Base-by-base conservation (phyloP, 306 rosid genomes). In the Astragalus membranaceus region DNA sequence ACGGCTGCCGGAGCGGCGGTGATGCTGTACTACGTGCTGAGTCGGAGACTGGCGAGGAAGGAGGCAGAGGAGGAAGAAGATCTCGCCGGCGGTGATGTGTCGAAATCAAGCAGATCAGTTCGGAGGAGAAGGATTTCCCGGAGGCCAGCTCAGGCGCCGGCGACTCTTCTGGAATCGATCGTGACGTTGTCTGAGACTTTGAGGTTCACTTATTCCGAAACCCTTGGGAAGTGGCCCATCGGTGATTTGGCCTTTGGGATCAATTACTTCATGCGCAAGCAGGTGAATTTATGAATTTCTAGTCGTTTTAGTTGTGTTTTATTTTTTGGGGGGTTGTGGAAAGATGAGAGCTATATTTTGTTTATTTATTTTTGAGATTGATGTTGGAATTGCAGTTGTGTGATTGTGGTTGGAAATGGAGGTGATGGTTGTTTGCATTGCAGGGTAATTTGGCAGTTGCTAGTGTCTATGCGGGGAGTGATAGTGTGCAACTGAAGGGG, bases 201-300 rank as follows among this genome's bases (percentile, higher is more conserved):
- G 56, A 81, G 99, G 78, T 94, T 85, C 48, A 94, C 96, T 3
- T 91, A 94, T 65, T 79, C 99, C 0, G 97, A 94, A 70, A 94
- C 99, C 7, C 75, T 94, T 16, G 97, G 97, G 0, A 94, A 90
- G 67, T 94, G 99, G 99, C 97, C 97, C 58, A 94, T 94, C 72
- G 97, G 99, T 32, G 99, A 94, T 77, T 85, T 94, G 88, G 99
- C 99, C 41, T 94, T 94, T 39, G 99, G 99, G 17, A 91, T 94
- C 78, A 94, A 94, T 69, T 94, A 88, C 79, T 84, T 88, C 64
- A 91, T 94, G 84, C 86, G 95, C 64, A 83, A 92, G 83, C 99
- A 94, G 99, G 99, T 78, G 15, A 41, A 17, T 54, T 74, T 48
- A 7, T 33, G 15, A 42, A 7, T 32, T 56, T 73, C 17, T 10